Evolutionary conservation across 805 yeast species (phyloP), one percentile per base, ranked within the genome.

Genomic region (Yamadazyma phyllophila): DNA sequence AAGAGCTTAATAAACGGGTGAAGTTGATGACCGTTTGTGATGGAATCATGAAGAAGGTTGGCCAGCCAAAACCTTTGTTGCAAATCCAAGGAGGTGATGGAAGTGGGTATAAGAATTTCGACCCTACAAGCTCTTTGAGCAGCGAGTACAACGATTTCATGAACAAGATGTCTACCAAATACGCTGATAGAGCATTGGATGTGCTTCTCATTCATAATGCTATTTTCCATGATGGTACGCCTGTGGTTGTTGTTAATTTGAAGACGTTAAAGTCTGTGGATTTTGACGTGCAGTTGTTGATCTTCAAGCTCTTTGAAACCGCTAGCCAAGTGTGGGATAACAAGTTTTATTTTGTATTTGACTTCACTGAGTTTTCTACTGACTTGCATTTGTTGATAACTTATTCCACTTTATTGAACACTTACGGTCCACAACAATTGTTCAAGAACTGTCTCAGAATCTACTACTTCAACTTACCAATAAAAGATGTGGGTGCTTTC

Each of bases 321-420:
- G 77, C 83, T 13, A 77, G 84, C 43, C 85, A 83, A 57, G 73
- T 87, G 20, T 85, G 95, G 91, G 81, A 82, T 15, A 73, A 78
- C 27, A 80, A 79, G 46, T 87, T 76, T 59, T 78, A 80, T 48
- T 48, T 82, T 41, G 77, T 88, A 6, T 53, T 80, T 47, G 96
- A 89, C 60, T 81, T 87, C 52, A 85, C 96, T 0, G 83, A 81
- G 10, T 81, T 75, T 57, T 61, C 69, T 26, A 59, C 55, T 2
- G 51, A 63, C 30, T 35, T 52, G 46, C 55, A 52, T 40, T 37
- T 49, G 30, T 37, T 51, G 20, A 45, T 48, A 6, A 48, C 52
- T 14, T 67, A 76, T 39, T 58, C 71, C 37, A 47, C 57, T 0
- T 53, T 77, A 7, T 52, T 81, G 9, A 62, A 66, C 10, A 65